phyloP scores from a whole-genome alignment of 306 rosid genomes.

The Citrullus mucosospermus region DNA sequence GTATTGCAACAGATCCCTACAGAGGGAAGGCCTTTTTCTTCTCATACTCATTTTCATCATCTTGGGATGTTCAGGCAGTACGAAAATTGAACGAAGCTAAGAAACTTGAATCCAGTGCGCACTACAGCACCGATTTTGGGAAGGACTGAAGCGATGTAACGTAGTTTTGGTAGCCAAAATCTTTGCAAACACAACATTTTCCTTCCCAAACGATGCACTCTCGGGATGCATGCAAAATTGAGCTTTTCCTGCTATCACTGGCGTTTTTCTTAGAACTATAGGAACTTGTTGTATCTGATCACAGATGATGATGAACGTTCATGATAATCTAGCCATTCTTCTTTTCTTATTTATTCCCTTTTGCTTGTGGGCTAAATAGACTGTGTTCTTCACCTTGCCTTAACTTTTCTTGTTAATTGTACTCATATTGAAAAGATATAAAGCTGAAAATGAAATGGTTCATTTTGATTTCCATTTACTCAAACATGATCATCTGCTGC shows the following conservation, averaged over 20 bases:
- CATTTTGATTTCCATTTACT: not conserved
- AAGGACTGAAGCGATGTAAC: constrained; percentile 29
- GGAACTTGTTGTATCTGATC: constrained; percentile 5
- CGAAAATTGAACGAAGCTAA: constrained; percentile 58
- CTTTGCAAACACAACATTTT: not conserved
- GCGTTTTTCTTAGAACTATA: not conserved
- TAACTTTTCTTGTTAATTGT: not conserved
- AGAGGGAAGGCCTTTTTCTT: not conserved
- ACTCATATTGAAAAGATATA: not conserved
- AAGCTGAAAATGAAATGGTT: not conserved
- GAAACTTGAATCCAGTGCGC: constrained; percentile 80
- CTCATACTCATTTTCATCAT: not conserved
- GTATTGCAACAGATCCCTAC: not conserved
- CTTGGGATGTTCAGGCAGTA: constrained; percentile 44
- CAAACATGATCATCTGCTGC: not conserved
- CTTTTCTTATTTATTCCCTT: not conserved
- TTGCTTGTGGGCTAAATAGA: not conserved
- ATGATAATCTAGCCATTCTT: not conserved
- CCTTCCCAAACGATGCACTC: not conserved
- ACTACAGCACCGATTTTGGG: constrained; percentile 72
- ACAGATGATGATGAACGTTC: not conserved
- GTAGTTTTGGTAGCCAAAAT: not conserved
- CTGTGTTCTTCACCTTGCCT: not conserved
- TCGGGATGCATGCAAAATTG: not conserved
- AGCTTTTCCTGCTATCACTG: not conserved